A percentile compares a stretch with the other conserved stretches of the same genome.
phyloP scores from a whole-genome alignment of 176 grass and related monocot species.

The Phragmites australis region DNA sequence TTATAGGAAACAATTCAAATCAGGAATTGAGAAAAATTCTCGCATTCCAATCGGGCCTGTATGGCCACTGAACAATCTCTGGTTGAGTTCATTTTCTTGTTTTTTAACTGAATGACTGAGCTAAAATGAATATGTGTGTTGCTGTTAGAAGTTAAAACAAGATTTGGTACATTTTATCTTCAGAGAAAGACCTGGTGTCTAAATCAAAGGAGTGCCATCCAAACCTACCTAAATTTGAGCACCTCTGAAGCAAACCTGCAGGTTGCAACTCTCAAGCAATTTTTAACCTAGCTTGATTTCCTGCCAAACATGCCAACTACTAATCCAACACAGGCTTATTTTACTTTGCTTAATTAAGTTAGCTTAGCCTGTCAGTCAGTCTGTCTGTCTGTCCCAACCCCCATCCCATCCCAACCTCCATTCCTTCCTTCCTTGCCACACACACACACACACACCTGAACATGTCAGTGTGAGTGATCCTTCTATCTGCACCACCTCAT shows the following conservation, averaged over 20 bases:
- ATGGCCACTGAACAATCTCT: not conserved
- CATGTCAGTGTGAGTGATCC: slow-evolving; percentile 30
- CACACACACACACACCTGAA: slow-evolving; percentile 22
- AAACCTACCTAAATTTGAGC: slow-evolving; percentile 52
- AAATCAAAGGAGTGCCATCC: slow-evolving; percentile 48
- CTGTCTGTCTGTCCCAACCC: slow-evolving; percentile 12
- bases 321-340: slow-evolving; percentile 41
- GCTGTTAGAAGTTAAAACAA: not conserved
- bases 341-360: slow-evolving; percentile 39
- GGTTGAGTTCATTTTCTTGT: not conserved
- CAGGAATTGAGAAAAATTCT: no score
- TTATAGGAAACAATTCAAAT: no score
- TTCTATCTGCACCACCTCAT: slow-evolving; percentile 17
- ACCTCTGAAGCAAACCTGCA: slow-evolving; percentile 41
- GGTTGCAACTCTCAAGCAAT: slow-evolving; percentile 14
- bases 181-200: slow-evolving; percentile 33
- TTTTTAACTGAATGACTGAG: not conserved
- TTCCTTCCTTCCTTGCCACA: slow-evolving; percentile 2
- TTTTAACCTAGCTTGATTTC: slow-evolving; percentile 49
- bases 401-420: slow-evolving; percentile 41
- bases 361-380: not conserved
- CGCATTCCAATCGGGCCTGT: not conserved
- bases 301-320: slow-evolving; percentile 50
- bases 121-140: not conserved
- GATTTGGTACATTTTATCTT: not conserved